Percentiles rank a stretch among this genome's conserved stretches.
phyloP scores from a whole-genome alignment of 805 yeast species.

The Starmera dryadoides region DNA sequence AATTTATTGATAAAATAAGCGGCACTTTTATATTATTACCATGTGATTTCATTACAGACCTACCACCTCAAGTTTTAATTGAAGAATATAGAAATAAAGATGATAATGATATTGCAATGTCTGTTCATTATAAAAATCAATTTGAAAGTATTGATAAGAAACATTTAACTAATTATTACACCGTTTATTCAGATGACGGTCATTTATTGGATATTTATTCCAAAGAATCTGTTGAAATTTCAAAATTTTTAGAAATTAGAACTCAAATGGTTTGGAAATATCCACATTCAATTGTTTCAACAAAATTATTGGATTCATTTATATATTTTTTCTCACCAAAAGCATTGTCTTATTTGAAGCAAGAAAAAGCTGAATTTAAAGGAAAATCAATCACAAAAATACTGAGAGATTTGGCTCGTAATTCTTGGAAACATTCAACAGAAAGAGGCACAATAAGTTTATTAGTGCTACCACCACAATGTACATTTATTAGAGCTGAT shows the following conservation, averaged over 20 bases:
- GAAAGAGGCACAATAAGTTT: conserved; percentile 58
- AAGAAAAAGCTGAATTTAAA: conserved; percentile 20
- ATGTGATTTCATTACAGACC: conserved; percentile 88
- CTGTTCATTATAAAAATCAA: conserved; percentile 68
- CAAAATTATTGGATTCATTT: conserved; percentile 65
- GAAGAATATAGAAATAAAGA: conserved; percentile 75
- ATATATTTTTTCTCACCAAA: conserved; percentile 58
- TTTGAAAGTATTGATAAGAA: conserved; percentile 78
- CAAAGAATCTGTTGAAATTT: conserved; percentile 58
- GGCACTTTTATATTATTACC: conserved; percentile 77
- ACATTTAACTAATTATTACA: conserved; percentile 57
- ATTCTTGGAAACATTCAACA: conserved; percentile 79
- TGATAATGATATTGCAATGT: conserved; percentile 61
- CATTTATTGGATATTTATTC: conserved; percentile 68
- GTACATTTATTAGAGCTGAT: conserved; percentile 70
- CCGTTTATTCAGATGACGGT: conserved; percentile 48
- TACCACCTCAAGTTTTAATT: conserved; percentile 83
- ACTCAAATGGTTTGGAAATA: conserved; percentile 87
- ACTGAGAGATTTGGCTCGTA: conserved; percentile 80
- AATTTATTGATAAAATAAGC: conserved; percentile 33
- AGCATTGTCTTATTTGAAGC: conserved; percentile 43
- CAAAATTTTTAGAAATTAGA: conserved; percentile 68
- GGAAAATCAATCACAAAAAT: conserved; percentile 53
- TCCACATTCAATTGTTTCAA: conserved; percentile 72
- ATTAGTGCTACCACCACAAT: conserved; percentile 60